Conservation (phyloP, 495 filamentous ascomycete species). For the Tirmania nivea region DNA sequence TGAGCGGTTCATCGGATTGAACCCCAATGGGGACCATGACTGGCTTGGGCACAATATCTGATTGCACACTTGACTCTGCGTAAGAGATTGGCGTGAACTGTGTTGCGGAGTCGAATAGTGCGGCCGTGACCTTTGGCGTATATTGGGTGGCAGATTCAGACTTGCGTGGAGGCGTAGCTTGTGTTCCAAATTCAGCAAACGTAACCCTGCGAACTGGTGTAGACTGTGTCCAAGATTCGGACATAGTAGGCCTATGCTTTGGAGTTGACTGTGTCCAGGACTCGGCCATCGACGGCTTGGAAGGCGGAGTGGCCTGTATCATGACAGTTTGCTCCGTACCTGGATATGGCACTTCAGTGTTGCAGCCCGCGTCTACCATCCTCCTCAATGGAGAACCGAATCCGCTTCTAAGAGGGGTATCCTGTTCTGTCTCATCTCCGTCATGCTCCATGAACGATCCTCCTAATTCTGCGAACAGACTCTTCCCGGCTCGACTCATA, state of each 20-base stretch:
- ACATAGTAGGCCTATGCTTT: neutral
- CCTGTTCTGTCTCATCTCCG: slow-evolving; percentile 10
- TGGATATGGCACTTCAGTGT: slow-evolving; percentile 49
- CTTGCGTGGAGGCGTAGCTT: neutral
- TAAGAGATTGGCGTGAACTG: neutral
- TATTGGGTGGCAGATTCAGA: neutral
- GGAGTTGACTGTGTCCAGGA: neutral
- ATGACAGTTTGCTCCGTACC: slow-evolving; percentile 21
- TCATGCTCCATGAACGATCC: slow-evolving; percentile 24
- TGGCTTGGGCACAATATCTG: slow-evolving; percentile 1
- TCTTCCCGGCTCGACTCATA: slow-evolving; percentile 32
- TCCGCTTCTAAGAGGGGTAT: slow-evolving; percentile 19
- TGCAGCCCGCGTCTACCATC: slow-evolving; percentile 66
- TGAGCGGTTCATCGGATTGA: slow-evolving; percentile 4
- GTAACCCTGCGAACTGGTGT: neutral
- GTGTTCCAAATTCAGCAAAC: neutral
- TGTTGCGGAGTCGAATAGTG: neutral
- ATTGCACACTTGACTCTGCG: neutral
- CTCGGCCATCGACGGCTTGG: neutral
- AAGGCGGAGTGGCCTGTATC: neutral
- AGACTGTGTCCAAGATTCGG: neutral
- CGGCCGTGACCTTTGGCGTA: neutral
- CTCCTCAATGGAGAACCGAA: slow-evolving; percentile 18
- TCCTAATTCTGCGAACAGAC: slow-evolving; percentile 72
- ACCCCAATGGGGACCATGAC: slow-evolving; percentile 1